Conservation (phyloP, 257 asterid species). For the Anisodus acutangulus region DNA sequence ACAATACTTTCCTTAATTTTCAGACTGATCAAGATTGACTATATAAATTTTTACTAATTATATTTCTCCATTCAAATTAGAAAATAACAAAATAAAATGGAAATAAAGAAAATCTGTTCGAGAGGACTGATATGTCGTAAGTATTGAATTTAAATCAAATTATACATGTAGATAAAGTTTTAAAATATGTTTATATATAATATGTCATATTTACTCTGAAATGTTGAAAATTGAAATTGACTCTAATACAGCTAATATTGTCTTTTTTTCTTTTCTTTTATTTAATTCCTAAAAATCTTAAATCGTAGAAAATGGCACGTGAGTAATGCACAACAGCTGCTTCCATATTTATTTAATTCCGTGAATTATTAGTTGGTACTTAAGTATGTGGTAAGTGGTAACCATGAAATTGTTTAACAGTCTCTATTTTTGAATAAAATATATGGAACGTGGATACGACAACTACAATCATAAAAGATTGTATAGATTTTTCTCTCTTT, state of each 20-base stretch:
- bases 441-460: no score
- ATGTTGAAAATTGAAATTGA: no score
- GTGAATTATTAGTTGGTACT: not conserved
- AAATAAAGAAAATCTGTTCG: not conserved
- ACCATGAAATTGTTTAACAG: not conserved
- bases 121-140: no score
- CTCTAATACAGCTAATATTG: not conserved
- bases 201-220: no score
- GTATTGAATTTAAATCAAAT: no score
- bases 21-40: not conserved
- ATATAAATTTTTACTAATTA: not conserved
- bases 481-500: no score
- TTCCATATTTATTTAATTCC: not conserved
- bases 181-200: no score
- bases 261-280: not conserved
- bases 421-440: no score
- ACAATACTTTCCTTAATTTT: not conserved
- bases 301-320: not conserved
- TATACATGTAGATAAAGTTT: no score
- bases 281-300: not conserved
- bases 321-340: not conserved
- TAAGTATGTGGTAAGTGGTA: not conserved
- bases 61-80: accelerated
- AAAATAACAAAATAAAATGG: not conserved
- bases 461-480: no score